These are phyloP conservation scores for Novymonas esmeraldas DNA, from an alignment of 208 protist genomes.

Conservation along the genomic window DNA sequence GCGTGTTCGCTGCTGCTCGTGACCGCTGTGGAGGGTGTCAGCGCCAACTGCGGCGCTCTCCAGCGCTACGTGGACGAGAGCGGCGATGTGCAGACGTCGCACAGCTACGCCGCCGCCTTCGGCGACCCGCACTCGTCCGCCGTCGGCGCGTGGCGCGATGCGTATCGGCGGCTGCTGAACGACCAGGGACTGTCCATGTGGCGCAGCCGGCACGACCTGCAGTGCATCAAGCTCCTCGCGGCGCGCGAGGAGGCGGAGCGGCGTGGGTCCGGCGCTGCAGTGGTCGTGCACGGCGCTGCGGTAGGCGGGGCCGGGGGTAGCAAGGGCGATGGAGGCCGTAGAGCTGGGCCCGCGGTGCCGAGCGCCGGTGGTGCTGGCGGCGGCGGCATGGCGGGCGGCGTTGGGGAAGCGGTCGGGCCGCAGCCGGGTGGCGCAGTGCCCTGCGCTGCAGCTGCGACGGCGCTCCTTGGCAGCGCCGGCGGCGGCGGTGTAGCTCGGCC, in stretches of 20 bases:
- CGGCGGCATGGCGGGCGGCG: constrained; percentile 5
- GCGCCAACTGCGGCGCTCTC: constrained; percentile 39
- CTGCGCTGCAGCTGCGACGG: not conserved
- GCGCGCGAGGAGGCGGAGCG: constrained; percentile 25
- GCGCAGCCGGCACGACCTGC: constrained; percentile 67
- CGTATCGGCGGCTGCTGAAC: constrained; percentile 67
- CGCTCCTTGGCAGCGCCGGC: no score
- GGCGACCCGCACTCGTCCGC: constrained; percentile 29
- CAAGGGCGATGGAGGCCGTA: not conserved
- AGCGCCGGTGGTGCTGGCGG: constrained; percentile 4
- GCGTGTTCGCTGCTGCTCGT: constrained; percentile 64
- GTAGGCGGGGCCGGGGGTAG: constrained; percentile 1
- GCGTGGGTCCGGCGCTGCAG: not conserved
- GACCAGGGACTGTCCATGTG: constrained; percentile 49
- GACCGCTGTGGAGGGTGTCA: constrained; percentile 56
- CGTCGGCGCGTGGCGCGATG: constrained; percentile 62
- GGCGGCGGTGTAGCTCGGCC: constrained; percentile 1
- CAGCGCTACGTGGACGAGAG: constrained; percentile 87
- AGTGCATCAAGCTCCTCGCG: constrained; percentile 43
- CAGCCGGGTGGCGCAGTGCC: no score
- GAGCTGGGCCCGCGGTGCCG: not conserved
- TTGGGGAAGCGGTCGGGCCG: not conserved
- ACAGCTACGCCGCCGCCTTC: constrained; percentile 64
- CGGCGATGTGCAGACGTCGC: constrained; percentile 68
- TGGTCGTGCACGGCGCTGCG: not conserved